Conservation (phyloP, 805 yeast species). For the Starmera pachycereana region DNA sequence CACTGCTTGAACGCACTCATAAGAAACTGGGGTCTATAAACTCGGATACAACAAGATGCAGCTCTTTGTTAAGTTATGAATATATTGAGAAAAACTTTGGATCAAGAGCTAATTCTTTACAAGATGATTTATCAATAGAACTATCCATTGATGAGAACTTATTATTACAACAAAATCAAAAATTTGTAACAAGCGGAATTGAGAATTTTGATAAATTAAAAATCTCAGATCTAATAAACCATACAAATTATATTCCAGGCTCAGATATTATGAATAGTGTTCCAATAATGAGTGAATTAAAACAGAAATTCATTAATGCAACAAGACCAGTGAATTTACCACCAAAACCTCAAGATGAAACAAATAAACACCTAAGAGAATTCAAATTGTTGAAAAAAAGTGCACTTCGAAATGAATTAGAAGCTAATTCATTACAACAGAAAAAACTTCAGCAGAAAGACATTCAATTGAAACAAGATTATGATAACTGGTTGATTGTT, state of each 20-base stretch:
- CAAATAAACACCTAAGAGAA: constrained; percentile 41
- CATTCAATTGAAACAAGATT: constrained; percentile 28
- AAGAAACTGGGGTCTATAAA: constrained; percentile 16
- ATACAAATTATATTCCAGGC: constrained; percentile 7
- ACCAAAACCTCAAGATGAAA: constrained; percentile 47
- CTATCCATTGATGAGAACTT: constrained; percentile 7
- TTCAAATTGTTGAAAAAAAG: constrained; percentile 33
- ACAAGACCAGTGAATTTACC: constrained; percentile 62
- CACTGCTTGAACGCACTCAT: constrained; percentile 30
- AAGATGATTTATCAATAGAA: constrained; percentile 9
- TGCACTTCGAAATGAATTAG: constrained; percentile 31
- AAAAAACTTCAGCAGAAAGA: constrained; percentile 22
- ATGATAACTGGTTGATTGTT: constrained; percentile 31
- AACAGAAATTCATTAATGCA: constrained; percentile 24
- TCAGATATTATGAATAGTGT: too few relatives aligned
- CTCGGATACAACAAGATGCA: constrained; percentile 33
- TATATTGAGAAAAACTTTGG: constrained; percentile 6
- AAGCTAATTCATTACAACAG: constrained; percentile 22
- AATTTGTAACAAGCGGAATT: constrained; percentile 17
- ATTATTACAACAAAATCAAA: constrained; percentile 24
- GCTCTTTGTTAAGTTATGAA: constrained; percentile 31
- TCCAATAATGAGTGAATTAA: constrained; percentile 3
- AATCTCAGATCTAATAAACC: constrained; percentile 18
- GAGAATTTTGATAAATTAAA: constrained; percentile 21
- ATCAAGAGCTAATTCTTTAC: constrained; percentile 1